Evolutionary conservation across 2,329 filamentous ascomycete species (phyloP), one percentile per base, ranked within the genome.

Genomic region (Emergomyces africanus): DNA sequence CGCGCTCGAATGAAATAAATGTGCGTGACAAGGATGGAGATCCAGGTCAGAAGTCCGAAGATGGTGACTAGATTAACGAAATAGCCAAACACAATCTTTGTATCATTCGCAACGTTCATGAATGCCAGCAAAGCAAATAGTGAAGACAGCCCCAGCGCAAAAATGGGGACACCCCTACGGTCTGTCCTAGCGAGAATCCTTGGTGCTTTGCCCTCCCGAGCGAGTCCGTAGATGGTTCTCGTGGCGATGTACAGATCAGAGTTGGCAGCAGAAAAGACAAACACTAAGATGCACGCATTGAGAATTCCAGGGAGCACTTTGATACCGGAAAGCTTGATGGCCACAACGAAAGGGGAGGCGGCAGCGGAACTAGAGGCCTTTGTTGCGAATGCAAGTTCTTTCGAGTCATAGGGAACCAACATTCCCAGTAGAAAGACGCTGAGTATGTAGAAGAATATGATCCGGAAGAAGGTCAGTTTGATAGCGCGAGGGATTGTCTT

Each of bases 151-250:
- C 65, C 59, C 28, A 78, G 71, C 35, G 74, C 74, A 60, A 71
- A 72, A 28, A 76, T 71, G 3, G 78, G 78, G 14, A 77, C 68
- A 18, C 76, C 77, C 58, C 70, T 66, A 64, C 78, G 79, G 74
- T 91, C 83, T 18, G 87, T 90, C 63, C 78, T 82, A 59, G 83
- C 83, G 70, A 94, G 83, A 71, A 92, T 83, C 61, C 76, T 76
- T 0, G 88, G 88, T 0, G 88, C 88, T 46, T 88, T 83, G 44
- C 84, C 83, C 67, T 89, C 85, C 8, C 83, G 79, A 0, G 88
- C 84, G 6, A 92, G 80, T 61, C 90, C 90, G 95, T 68, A 83
- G 86, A 92, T 74, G 0, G 87, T 90, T 35, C 88, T 81, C 2
- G 85, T 88, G 50, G 83, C 78, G 2, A 77, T 75, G 65, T 79